These are phyloP conservation scores for Harringtonia lauricola DNA, from an alignment of 2,329 filamentous ascomycete species.

Conservation along the genomic window DNA sequence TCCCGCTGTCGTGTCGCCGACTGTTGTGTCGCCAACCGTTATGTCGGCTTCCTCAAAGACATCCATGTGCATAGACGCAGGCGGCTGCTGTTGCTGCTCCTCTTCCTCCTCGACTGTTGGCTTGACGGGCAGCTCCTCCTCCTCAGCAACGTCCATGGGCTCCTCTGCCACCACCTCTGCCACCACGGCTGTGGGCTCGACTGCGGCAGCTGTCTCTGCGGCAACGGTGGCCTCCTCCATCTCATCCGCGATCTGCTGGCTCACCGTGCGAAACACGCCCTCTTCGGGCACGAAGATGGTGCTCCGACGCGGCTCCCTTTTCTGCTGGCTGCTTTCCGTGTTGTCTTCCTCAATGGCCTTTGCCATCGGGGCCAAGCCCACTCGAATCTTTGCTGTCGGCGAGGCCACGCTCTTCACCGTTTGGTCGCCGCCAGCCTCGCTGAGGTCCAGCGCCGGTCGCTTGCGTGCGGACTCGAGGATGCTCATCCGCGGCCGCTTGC, in stretches of 20 bases:
- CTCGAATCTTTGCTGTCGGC: conserved; percentile 13
- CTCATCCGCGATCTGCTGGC: conserved; percentile 38
- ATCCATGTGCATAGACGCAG: no score
- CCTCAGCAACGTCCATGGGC: not conserved
- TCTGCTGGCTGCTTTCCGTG: conserved; percentile 7
- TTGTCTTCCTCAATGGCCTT: conserved; percentile 23
- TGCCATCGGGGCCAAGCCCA: conserved; percentile 19
- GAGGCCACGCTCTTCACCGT: conserved; percentile 1
- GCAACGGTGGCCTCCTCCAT: conserved; percentile 20
- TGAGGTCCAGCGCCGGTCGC: conserved; percentile 20
- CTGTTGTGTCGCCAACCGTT: not conserved
- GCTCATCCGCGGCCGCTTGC: conserved; percentile 22
- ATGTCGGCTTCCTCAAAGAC: no score
- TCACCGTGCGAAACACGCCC: conserved; percentile 51
- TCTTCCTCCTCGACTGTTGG: not conserved
- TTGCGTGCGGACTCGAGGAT: conserved; percentile 22
- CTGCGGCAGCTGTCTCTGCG: conserved; percentile 16
- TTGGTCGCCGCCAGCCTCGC: conserved; percentile 30
- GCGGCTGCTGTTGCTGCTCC: not conserved
- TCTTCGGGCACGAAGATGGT: conserved; percentile 51
- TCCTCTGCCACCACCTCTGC: conserved; percentile 14
- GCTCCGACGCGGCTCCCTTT: conserved; percentile 27
- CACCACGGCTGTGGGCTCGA: conserved; percentile 5
- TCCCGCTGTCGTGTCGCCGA: conserved; percentile 16
- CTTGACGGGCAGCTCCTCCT: conserved; percentile 6